phyloP scores from a whole-genome alignment of 139 green algal species.

The Medakamo hakoo region DNA sequence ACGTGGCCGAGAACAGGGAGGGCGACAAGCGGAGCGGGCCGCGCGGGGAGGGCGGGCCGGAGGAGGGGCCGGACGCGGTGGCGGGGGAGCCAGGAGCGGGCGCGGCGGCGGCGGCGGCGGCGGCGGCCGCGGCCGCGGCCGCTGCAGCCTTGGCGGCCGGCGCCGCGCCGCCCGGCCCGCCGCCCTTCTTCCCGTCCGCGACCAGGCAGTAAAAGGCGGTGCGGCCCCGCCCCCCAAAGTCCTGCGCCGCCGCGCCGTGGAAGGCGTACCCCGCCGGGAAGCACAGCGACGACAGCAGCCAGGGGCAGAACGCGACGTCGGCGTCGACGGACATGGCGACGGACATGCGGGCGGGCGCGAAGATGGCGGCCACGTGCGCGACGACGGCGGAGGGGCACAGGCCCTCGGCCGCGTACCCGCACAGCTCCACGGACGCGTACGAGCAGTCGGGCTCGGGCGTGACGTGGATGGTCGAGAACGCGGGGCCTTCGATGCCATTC shows the following conservation, averaged over 20 bases:
- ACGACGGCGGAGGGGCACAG: constrained; percentile 20
- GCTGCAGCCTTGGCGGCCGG: neutral
- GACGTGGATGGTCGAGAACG: constrained; percentile 92
- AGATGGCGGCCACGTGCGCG: constrained; percentile 19
- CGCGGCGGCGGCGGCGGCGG: neutral
- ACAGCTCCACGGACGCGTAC: constrained; percentile 86
- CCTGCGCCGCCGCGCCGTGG: constrained; percentile 20
- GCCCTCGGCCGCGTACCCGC: constrained; percentile 30
- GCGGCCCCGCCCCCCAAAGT: constrained; percentile 17
- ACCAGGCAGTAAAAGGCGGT: constrained; percentile 12
- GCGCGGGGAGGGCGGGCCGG: neutral
- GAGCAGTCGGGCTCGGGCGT: constrained; percentile 82
- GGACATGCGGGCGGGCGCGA: constrained; percentile 32
- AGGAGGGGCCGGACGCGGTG: too few relatives aligned
- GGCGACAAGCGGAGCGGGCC: neutral
- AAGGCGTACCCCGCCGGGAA: constrained; percentile 20
- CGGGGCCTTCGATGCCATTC: constrained; percentile 63
- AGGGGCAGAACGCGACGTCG: neutral
- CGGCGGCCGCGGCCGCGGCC: neutral
- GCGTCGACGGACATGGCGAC: constrained; percentile 34
- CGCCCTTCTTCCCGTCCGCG: neutral
- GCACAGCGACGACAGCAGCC: constrained; percentile 1
- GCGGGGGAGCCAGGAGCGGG: too few relatives aligned
- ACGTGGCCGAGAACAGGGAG: neutral
- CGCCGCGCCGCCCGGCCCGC: neutral